These are phyloP conservation scores for Nymphaea colorata DNA, from an alignment of 164 flowering plant species.

Conservation along the genomic window DNA sequence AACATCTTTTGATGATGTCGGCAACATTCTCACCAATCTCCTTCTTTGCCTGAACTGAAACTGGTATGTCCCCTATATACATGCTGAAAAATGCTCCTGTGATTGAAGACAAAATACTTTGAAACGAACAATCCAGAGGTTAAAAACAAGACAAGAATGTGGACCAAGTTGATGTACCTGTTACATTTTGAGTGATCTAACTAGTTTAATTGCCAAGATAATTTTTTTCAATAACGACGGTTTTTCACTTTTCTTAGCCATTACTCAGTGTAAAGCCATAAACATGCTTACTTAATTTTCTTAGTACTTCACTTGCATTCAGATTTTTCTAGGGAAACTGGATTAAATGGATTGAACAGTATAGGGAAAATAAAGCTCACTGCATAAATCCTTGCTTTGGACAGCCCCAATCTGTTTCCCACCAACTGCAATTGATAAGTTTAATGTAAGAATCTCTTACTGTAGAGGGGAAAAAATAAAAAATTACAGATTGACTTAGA, in stretches of 20 bases:
- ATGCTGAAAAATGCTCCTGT: conserved; percentile 93
- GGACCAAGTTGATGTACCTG: too few relatives aligned
- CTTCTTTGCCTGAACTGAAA: conserved; percentile 68
- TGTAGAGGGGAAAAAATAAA: not conserved
- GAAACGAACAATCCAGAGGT: not conserved
- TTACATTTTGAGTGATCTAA: too few relatives aligned
- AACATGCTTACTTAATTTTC: too few relatives aligned
- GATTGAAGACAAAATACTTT: not conserved
- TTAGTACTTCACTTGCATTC: too few relatives aligned
- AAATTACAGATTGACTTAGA: not conserved
- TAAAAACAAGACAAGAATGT: not conserved
- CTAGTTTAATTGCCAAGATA: too few relatives aligned
- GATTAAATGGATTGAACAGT: not conserved
- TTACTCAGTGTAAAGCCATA: too few relatives aligned
- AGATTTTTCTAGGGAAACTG: too few relatives aligned
- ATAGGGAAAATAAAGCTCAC: conserved; percentile 31
- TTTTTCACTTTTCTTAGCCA: too few relatives aligned
- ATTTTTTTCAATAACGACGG: too few relatives aligned
- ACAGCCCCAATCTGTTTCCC: conserved; percentile 77
- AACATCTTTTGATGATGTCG: conserved; percentile 50
- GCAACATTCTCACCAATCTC: conserved; percentile 75
- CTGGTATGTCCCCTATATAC: conserved; percentile 84
- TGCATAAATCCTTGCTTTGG: conserved; percentile 81
- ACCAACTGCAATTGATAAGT: conserved; percentile 47
- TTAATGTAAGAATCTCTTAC: not conserved